A percentile compares a stretch with the other conserved stretches of the same genome.
Conservation (phyloP, 2,329 filamentous ascomycete species). For the Chaetomium globosum region DNA sequence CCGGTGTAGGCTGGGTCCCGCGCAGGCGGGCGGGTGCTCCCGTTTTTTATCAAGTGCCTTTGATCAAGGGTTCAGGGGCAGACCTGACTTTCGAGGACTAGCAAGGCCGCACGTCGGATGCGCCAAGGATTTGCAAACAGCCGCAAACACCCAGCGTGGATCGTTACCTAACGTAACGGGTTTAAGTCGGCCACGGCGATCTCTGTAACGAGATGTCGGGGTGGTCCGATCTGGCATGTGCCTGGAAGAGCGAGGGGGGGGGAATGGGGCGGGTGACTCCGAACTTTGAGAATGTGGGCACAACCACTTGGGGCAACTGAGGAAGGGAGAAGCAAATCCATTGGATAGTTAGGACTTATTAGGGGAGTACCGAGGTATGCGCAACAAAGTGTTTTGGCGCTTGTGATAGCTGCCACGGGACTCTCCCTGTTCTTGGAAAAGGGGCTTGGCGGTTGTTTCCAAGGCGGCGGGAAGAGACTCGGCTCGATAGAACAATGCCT, state of each 20-base stretch:
- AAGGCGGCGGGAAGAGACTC: neutral
- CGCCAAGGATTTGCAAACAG: conserved; percentile 24
- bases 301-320: neutral
- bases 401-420: neutral
- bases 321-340: neutral
- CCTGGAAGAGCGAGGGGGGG: neutral
- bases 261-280: neutral
- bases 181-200: conserved; percentile 19
- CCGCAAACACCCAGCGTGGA: neutral
- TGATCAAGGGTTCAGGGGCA: conserved; percentile 1
- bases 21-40: conserved; percentile 32
- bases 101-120: conserved; percentile 20
- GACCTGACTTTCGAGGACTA: conserved; percentile 30
- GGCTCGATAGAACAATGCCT: neutral
- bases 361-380: neutral
- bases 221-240: conserved; percentile 2
- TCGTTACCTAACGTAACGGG: conserved; percentile 27
- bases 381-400: neutral
- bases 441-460: neutral
- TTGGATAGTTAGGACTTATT: neutral
- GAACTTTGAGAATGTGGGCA: neutral
- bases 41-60: conserved; percentile 15
- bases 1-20: conserved; percentile 22
- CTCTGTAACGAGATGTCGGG: conserved; percentile 5
- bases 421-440: neutral